These are phyloP conservation scores for Glycyrrhiza uralensis DNA, from an alignment of 306 rosid species.

Conservation along the genomic window DNA sequence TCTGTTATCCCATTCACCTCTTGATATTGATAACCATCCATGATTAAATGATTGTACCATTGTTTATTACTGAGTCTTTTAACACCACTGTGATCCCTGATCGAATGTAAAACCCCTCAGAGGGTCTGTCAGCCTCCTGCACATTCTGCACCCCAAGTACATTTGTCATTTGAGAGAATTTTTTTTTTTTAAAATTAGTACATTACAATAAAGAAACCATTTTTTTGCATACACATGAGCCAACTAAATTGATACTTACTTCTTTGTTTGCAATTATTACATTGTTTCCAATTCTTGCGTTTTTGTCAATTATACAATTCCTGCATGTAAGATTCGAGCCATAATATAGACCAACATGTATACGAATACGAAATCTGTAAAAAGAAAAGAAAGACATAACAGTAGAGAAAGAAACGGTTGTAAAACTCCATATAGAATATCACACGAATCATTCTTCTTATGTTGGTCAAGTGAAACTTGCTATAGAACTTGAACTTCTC, in stretches of 20 bases:
- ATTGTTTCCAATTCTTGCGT: conserved; percentile 50
- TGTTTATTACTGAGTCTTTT: conserved; percentile 33
- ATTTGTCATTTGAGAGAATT: background rate
- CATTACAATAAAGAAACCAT: no score
- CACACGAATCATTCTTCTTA: background rate
- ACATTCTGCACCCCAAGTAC: conserved; percentile 38
- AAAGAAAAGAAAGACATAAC: background rate
- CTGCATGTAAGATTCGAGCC: conserved; percentile 29
- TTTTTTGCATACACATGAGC: no score
- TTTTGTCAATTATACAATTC: conserved; percentile 55
- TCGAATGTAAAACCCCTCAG: conserved; percentile 46
- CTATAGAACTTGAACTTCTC: background rate
- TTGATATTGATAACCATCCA: background rate
- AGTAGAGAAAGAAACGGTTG: background rate
- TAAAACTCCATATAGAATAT: background rate
- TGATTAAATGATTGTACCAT: conserved; percentile 37
- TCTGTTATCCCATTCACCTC: background rate
- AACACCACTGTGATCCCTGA: conserved; percentile 46
- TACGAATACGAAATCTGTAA: background rate
- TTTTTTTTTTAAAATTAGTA: no score
- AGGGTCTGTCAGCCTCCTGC: conserved; percentile 45
- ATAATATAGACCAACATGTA: background rate
- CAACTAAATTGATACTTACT: conserved; percentile 30
- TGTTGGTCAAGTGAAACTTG: background rate
- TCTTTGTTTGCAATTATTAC: conserved; percentile 51